Base-by-base conservation (phyloP, 345 rosid species). In the Euphorbia tirucalli region DNA sequence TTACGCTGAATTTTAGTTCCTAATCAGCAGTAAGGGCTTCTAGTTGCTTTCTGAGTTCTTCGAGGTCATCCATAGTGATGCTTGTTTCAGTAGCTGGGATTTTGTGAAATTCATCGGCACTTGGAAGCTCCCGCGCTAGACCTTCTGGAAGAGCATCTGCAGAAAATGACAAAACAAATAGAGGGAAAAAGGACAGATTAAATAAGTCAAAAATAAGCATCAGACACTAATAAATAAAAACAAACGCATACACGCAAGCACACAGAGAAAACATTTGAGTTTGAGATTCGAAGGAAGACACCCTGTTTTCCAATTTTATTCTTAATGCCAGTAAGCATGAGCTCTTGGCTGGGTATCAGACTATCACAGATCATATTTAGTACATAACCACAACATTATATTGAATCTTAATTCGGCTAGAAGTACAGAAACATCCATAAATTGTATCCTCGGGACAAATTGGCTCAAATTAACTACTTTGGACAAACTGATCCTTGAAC, bases 91-190 rank as follows among this genome's bases (percentile, higher is more conserved):
- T 68, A 31, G 78, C 71, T 21, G 83, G 78, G 66, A 27, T 13
- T 71, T 84, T 83, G 59, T 83, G 81, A 71, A 74, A 86, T 71
- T 81, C 85, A 68, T 89, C 97, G 0, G 99, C 93, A 19, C 60
- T 83, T 61, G 99, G 97, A 54, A 92, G 96, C 87, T 95, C 97
- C 6, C 67, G 90, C 9, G 87, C 80, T 55, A 95, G 92, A 78
- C 99, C 99, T 79, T 89, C 93, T 0, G 99, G 99, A 70, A 90
- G 90, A 61, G 84, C 71, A 78, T 77, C 99, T 90, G 86, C 32
- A 39, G 18, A 21, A 65, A 39, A 4, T 27, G 35, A 60, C 6
- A 4, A 44, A 35, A 3, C 41, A 43, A 48, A 62, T 61, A 5
- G 32, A 65, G 18, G 5, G 21, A 6, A 32, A 32, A 8, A 61